Evolutionary conservation across 106 monocot species (phyloP), one percentile per base, ranked within the genome.

Genomic region (Apostasia ramifera): DNA sequence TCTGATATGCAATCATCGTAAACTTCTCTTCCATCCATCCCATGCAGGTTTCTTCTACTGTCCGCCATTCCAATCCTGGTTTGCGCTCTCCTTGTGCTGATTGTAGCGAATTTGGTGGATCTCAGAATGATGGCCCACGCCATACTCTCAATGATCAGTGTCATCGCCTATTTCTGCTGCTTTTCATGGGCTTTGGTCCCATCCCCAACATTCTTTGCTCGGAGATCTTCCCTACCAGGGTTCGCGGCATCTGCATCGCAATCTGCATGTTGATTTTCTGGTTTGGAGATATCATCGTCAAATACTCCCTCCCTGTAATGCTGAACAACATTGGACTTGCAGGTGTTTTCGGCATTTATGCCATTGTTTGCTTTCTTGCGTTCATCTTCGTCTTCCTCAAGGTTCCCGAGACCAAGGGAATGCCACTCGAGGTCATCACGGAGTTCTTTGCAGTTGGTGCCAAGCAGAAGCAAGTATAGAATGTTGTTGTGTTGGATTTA

Each of bases 181-280:
- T 26, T 26, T 26, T n/a, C n/a, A n/a, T n/a, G n/a, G n/a, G n/a
- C n/a, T n/a, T n/a, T n/a, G n/a, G n/a, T n/a, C n/a, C n/a, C n/a
- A n/a, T n/a, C n/a, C n/a, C n/a, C n/a, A 26, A 26, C 26, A 26
- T 26, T 26, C 26, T 83, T 5, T 83, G 78, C 12, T 43, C 83
- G 0, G 83, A 78, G 78, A 75, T 79, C 9, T 83, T 83, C 69
- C 83, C 78, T 14, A 79, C 83, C 2, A 67, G 72, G n/a, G 71
- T 79, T 3, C 70, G 83, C 41, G 26, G 26, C 26, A 26, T 26
- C 26, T 26, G 26, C 26, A 26, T 26, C 26, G 26, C 26, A 0
- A 26, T 26, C 26, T 26, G 26, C 26, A 26, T 0, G 26, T 26
- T 26, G 26, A 26, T 26, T 26, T 26, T 26, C 26, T 26, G 26